Conservation (phyloP, 1,284 basidiomycete species). For the Neotropicomus parvogracilis region DNA sequence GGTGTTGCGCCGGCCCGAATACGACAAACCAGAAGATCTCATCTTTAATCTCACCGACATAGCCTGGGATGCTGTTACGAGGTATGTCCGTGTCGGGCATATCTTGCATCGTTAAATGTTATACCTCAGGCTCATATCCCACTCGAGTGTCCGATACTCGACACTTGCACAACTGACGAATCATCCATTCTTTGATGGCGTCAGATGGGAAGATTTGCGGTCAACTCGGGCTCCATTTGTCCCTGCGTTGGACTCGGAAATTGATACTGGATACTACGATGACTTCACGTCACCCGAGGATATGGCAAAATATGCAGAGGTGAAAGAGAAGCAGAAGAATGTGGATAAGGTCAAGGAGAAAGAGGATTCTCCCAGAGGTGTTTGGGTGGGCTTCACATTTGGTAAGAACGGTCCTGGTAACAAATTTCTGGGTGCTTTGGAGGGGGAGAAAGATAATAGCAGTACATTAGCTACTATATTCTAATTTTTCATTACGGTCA, state of each 20-base stretch:
- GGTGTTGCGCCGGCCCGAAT: slow-evolving; percentile 88
- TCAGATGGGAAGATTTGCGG: slow-evolving; percentile 79
- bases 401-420: slow-evolving; percentile 76
- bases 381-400: slow-evolving; percentile 98
- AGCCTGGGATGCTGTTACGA: slow-evolving; percentile 94
- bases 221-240: slow-evolving; percentile 88
- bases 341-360: slow-evolving; percentile 91
- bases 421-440: slow-evolving; percentile 35
- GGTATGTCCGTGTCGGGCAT: slow-evolving; percentile 42
- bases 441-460: slow-evolving; percentile 42
- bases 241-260: slow-evolving; percentile 90
- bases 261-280: slow-evolving; percentile 98
- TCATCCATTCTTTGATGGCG: slow-evolving; percentile 83
- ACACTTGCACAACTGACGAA: slow-evolving; percentile 70
- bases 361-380: slow-evolving; percentile 73
- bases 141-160: slow-evolving; percentile 77
- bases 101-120: slow-evolving; percentile 8
- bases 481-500: slow-evolving; percentile 51
- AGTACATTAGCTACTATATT: slow-evolving; percentile 67
- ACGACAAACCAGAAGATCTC: slow-evolving; percentile 93
- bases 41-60: slow-evolving; percentile 95
- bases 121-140: slow-evolving; percentile 58
- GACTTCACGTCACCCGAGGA: slow-evolving; percentile 91
- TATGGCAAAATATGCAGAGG: slow-evolving; percentile 98
- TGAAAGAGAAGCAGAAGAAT: slow-evolving; percentile 94